Percentiles rank a stretch among this genome's conserved stretches.
Evolutionary conservation across 345 rosid genomes (phyloP).

Genomic region (Diplotaxis tenuifolia): DNA sequence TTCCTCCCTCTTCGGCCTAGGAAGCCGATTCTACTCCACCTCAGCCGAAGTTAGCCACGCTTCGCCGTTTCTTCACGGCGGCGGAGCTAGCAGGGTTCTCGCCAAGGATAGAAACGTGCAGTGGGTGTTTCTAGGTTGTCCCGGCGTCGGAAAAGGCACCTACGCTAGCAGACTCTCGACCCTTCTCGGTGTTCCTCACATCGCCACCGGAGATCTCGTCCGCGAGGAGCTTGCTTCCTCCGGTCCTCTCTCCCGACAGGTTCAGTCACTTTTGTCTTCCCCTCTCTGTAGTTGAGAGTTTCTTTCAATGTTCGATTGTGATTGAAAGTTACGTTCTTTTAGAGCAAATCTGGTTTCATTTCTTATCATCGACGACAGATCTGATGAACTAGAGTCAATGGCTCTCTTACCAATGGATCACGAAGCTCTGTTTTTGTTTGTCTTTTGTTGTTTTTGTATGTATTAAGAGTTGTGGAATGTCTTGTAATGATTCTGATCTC

Average conservation of each 20-base stretch:
- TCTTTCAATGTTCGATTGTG: too few species aligned
- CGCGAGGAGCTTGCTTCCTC: conserved; percentile 80
- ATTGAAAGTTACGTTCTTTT: too few species aligned
- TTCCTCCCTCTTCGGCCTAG: conserved; percentile 17
- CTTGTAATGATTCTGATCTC: background rate
- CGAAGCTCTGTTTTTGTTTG: too few species aligned
- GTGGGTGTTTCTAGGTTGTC: conserved; percentile 94
- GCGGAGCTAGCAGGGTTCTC: conserved; percentile 28
- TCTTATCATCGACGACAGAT: too few species aligned
- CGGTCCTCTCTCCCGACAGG: conserved; percentile 75
- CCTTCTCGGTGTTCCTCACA: conserved; percentile 86
- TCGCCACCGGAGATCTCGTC: conserved; percentile 97
- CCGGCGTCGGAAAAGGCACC: conserved; percentile 97
- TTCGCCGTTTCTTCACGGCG: conserved; percentile 32
- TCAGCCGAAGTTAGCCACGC: conserved; percentile 25
- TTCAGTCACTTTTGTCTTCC: background rate
- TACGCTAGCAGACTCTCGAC: conserved; percentile 86
- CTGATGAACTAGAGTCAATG: too few species aligned
- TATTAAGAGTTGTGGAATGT: too few species aligned
- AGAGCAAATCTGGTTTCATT: too few species aligned
- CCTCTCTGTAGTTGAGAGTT: too few species aligned
- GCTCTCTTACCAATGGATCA: background rate
- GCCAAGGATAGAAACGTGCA: conserved; percentile 67
- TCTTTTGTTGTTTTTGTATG: too few species aligned
- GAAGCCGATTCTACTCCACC: conserved; percentile 33